phyloP scores from a whole-genome alignment of 306 rosid genomes.

The Hippophae gyantsensis region DNA sequence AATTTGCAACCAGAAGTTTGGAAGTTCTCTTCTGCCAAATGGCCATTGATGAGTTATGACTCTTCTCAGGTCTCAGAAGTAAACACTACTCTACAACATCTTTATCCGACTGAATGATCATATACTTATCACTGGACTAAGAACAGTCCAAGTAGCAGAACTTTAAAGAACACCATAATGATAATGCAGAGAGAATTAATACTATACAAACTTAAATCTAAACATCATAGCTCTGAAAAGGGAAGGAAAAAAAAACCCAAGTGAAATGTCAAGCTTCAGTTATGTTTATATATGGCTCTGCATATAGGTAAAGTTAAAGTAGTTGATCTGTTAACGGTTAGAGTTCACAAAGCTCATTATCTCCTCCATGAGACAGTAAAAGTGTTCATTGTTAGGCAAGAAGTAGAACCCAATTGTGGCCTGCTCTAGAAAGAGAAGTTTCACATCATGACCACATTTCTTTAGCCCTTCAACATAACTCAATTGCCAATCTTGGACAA shows the following conservation, averaged over 20 bases:
- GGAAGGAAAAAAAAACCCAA: conserved; percentile 23
- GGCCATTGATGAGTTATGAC: conserved; percentile 25
- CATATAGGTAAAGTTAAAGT: conserved; percentile 42
- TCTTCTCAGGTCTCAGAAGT: neutral
- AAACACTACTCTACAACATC: neutral
- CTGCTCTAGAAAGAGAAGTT: conserved; percentile 53
- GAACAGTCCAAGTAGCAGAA: conserved; percentile 19
- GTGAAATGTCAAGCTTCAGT: conserved; percentile 48
- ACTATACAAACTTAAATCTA: conserved; percentile 50
- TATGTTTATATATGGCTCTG: conserved; percentile 33
- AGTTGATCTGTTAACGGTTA: conserved; percentile 36
- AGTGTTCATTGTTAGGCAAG: conserved; percentile 78
- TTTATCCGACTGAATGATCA: neutral
- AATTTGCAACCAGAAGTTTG: conserved; percentile 20
- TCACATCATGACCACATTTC: conserved; percentile 45
- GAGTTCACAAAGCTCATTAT: conserved; percentile 48
- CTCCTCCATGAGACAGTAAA: conserved; percentile 72
- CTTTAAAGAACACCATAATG: conserved; percentile 40
- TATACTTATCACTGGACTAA: conserved; percentile 7
- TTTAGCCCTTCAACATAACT: conserved; percentile 60
- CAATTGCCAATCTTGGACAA: conserved; percentile 84
- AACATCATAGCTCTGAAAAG: conserved; percentile 43
- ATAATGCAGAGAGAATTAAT: conserved; percentile 28
- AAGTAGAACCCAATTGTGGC: conserved; percentile 94
- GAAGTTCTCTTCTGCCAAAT: conserved; percentile 31